These are phyloP conservation scores for Aspergillus sparsus DNA, from an alignment of 495 filamentous ascomycete genomes.

Conservation along the genomic window DNA sequence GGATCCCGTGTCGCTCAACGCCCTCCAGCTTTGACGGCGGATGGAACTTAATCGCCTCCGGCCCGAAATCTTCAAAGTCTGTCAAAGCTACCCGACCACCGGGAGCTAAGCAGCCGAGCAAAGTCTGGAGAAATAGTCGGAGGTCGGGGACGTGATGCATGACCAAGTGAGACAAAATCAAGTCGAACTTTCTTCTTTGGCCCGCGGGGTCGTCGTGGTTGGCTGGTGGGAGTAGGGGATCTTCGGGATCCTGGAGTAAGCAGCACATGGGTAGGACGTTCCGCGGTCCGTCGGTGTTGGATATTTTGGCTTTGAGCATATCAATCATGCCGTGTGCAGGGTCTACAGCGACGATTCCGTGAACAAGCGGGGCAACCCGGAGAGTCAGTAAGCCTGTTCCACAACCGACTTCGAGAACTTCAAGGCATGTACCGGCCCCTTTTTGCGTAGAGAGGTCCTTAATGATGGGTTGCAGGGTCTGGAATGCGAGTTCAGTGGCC, in stretches of 20 bases:
- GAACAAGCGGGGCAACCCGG: conserved; percentile 46
- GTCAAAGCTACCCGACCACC: conserved; percentile 51
- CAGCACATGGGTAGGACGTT: conserved; percentile 30
- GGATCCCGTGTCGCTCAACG: conserved; percentile 56
- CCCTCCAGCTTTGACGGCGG: conserved; percentile 51
- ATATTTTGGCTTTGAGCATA: conserved; percentile 45
- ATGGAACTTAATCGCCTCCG: conserved; percentile 53
- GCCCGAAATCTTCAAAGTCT: conserved; percentile 60
- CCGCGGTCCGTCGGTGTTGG: conserved; percentile 7
- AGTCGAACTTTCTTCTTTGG: conserved; percentile 39
- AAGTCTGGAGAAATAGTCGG: conserved; percentile 35
- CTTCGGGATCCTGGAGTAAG: conserved; percentile 37
- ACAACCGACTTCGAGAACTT: conserved; percentile 59
- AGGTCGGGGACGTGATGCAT: conserved; percentile 57
- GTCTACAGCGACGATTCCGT: conserved; percentile 44
- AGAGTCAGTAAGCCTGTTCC: conserved; percentile 57
- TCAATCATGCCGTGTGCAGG: conserved; percentile 55
- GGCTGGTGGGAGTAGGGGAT: conserved; percentile 26
- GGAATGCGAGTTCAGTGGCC: conserved; percentile 22
- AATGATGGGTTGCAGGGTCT: conserved; percentile 20
- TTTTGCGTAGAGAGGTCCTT: background rate
- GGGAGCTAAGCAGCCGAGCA: conserved; percentile 44
- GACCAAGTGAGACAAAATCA: conserved; percentile 53
- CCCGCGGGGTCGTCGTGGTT: conserved; percentile 5
- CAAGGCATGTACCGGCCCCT: conserved; percentile 7